Evolutionary conservation across 352 stramenopile species (phyloP).

Genomic region (Phytophthora parvispora): DNA sequence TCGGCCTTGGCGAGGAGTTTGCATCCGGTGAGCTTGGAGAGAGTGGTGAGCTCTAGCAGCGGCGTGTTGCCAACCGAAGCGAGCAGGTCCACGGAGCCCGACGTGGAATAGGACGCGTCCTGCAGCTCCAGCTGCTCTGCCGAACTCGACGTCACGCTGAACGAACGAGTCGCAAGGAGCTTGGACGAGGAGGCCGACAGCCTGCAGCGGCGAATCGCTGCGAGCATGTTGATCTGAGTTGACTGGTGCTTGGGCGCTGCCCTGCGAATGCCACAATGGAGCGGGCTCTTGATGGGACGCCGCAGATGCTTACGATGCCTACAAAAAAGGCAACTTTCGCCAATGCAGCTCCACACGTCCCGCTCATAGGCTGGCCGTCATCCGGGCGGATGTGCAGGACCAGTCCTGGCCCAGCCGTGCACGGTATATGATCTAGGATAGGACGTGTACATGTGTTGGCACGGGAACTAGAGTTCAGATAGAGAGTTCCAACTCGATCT

Average conservation of each 20-base stretch:
- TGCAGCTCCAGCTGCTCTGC: background rate
- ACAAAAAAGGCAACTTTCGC: constrained; percentile 19
- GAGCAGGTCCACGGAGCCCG: constrained; percentile 65
- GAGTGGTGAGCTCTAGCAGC: constrained; percentile 72
- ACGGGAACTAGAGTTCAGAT: too few species aligned
- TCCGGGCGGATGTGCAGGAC: constrained; percentile 20
- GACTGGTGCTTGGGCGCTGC: constrained; percentile 9
- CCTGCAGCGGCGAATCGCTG: constrained; percentile 5
- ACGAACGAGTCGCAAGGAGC: constrained; percentile 2
- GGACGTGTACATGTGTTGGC: too few species aligned
- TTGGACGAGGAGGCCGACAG: background rate
- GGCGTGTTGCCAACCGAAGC: constrained; percentile 82
- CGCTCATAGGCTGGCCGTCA: constrained; percentile 18
- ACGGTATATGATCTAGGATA: background rate
- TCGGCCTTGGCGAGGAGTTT: constrained; percentile 87
- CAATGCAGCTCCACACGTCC: constrained; percentile 24
- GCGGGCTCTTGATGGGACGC: constrained; percentile 24
- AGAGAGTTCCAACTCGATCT: too few species aligned
- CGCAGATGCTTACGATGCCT: constrained; percentile 16
- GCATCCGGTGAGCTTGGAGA: constrained; percentile 78
- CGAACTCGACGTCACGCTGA: constrained; percentile 9
- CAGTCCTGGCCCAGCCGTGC: background rate
- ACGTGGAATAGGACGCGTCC: background rate
- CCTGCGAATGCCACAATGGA: constrained; percentile 19
- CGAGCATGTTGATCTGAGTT: constrained; percentile 17